A percentile compares a stretch with the other conserved stretches of the same genome.
phyloP scores from a whole-genome alignment of 164 flowering plant genomes.

The Pachysandra terminalis region DNA sequence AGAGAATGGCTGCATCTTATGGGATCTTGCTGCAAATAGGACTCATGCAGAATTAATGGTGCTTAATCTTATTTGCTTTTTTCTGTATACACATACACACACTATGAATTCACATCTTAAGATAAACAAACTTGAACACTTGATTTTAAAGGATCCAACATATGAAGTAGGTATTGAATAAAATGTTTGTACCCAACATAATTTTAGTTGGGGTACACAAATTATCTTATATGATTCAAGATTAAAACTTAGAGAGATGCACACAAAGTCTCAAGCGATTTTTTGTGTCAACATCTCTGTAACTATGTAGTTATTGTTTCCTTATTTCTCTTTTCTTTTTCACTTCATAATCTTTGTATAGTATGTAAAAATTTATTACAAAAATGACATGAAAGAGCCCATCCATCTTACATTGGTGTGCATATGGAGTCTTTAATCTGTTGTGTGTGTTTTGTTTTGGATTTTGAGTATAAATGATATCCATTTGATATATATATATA shows the following conservation, averaged over 20 bases:
- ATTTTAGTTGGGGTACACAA: not conserved
- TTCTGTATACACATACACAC: not conserved
- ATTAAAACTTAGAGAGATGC: not conserved
- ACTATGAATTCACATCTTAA: not conserved
- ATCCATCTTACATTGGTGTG: not conserved
- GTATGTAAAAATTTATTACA: not conserved
- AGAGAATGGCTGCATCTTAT: conserved; percentile 84
- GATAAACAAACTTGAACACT: not conserved
- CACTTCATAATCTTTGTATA: not conserved
- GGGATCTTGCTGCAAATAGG: conserved; percentile 88
- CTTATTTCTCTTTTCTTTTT: not conserved
- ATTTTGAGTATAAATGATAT: not conserved
- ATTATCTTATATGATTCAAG: not conserved
- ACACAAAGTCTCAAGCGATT: not conserved
- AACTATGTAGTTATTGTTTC: not conserved
- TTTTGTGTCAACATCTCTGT: not conserved
- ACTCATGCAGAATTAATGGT: conserved; percentile 92
- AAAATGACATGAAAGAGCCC: not conserved
- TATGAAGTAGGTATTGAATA: too few relatives aligned
- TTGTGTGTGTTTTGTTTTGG: not conserved
- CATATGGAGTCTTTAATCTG: not conserved
- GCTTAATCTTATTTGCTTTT: conserved; percentile 11
- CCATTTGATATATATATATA: too few relatives aligned
- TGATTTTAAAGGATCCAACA: not conserved
- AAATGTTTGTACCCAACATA: not conserved